Base-by-base conservation (phyloP, 768 basidiomycete species). In the Hirschioporus abietinus region DNA sequence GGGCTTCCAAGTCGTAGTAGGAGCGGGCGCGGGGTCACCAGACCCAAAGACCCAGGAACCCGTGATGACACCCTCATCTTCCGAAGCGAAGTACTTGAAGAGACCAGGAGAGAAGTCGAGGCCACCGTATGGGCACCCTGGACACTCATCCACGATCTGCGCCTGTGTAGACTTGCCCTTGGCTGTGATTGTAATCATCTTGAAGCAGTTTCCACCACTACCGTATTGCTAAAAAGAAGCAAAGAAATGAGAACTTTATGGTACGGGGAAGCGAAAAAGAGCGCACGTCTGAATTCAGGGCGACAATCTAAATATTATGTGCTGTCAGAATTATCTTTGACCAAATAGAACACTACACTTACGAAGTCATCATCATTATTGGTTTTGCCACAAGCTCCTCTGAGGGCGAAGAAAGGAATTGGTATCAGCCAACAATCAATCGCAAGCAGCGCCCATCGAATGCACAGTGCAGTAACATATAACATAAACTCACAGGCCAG, bases 71-170 rank as follows among this genome's bases (percentile, higher is more conserved):
- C 83, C 84, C 6, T 69, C 64, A 18, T 59, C 63, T 15, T 73
- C 61, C 24, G 74, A 67, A 0, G 74, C 83, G 65, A 85, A 80
- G 70, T 71, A 74, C 2, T 72, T 4, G 70, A 85, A 86, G n/a
- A 87, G 79, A 18, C 77, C 78, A 1, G 72, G 69, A 7, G 80
- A 81, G 23, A 85, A 69, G 71, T 87, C 86, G 23, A 87, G 77
- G 58, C 78, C 81, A 42, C 77, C 78, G 1, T 42, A 62, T 0
- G 71, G 64, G 74, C 84, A 84, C 5, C 73, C 73, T 25, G 68
- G 67, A 70, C 83, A 84, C 83, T 83, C 70, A 65, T 84, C 84
- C n/a, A 74, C 74, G 67, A 85, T 81, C 64, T 78, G 74, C 1
- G 84, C 84, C 64, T 76, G 74, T 0, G 76, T 67, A 0, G 77